These are phyloP conservation scores for Macrolepiota dolichaula DNA, from an alignment of 768 basidiomycete genomes.

Conservation along the genomic window DNA sequence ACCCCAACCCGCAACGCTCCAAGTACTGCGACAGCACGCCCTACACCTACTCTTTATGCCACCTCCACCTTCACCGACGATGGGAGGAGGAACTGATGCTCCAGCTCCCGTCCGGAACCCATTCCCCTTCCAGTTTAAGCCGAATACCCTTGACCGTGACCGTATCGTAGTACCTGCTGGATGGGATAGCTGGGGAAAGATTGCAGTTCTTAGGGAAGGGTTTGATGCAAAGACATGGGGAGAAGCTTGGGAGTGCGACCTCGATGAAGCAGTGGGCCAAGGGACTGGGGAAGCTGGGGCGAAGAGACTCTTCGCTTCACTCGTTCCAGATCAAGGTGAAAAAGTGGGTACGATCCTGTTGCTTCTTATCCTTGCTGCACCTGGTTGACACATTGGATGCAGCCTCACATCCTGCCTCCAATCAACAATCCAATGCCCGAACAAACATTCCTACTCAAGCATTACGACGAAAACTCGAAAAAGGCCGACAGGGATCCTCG, in stretches of 20 bases:
- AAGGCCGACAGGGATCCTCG: constrained; percentile 90
- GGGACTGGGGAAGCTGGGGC: constrained; percentile 53
- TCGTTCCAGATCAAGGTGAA: constrained; percentile 74
- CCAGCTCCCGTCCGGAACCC: constrained; percentile 69
- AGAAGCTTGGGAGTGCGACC: constrained; percentile 75
- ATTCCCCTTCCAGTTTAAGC: constrained; percentile 83
- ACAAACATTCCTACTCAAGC: constrained; percentile 85
- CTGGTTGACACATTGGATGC: not conserved
- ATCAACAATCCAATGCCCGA: constrained; percentile 85
- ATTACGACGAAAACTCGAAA: constrained; percentile 90
- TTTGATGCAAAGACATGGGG: constrained; percentile 84
- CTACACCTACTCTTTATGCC: constrained; percentile 79
- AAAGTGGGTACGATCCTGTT: constrained; percentile 47
- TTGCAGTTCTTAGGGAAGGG: constrained; percentile 82
- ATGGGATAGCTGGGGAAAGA: constrained; percentile 99
- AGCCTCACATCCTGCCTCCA: constrained; percentile 67
- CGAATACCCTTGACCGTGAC: constrained; percentile 92
- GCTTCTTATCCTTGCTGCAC: not conserved
- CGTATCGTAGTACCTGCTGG: constrained; percentile 90
- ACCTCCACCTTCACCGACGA: constrained; percentile 70
- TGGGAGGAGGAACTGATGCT: constrained; percentile 56
- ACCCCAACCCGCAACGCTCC: constrained; percentile 69
- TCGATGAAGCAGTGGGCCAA: constrained; percentile 44
- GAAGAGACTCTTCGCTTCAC: constrained; percentile 58
- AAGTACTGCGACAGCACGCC: constrained; percentile 77